These are phyloP conservation scores for Bromus sterilis DNA, from an alignment of 176 grass and related monocot genomes.

Conservation along the genomic window DNA sequence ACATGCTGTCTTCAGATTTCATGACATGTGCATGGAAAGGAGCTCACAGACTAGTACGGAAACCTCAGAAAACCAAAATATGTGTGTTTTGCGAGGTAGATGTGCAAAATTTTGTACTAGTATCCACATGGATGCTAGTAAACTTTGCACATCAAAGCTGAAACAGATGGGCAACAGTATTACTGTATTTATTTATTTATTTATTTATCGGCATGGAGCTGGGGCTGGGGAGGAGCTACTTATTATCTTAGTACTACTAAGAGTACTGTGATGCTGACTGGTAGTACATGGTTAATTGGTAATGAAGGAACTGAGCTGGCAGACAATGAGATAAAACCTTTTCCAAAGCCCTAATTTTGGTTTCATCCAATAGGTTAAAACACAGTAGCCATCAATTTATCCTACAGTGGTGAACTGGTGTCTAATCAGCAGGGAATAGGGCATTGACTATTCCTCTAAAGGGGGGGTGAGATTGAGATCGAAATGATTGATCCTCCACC, in stretches of 20 bases:
- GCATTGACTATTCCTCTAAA: background rate
- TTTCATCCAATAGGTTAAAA: background rate
- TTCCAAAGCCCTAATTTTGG: background rate
- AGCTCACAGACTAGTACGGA: background rate
- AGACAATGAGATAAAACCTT: conserved; percentile 2
- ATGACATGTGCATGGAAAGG: conserved; percentile 30
- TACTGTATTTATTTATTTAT: too few relatives aligned
- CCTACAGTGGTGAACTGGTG: background rate
- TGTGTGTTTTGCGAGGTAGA: conserved; percentile 18
- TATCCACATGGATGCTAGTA: background rate
- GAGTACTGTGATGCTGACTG: background rate
- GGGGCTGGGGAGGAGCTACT: background rate
- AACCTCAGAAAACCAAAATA: background rate
- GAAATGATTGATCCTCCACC: conserved; percentile 7
- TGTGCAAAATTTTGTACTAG: conserved; percentile 2
- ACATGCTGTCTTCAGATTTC: conserved; percentile 39
- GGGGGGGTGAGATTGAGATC: background rate
- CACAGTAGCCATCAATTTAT: background rate
- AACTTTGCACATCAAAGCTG: conserved; percentile 1
- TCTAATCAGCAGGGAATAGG: background rate
- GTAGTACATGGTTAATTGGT: background rate
- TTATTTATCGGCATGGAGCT: background rate
- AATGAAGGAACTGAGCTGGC: background rate
- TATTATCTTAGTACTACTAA: background rate
- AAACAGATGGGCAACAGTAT: background rate